Evolutionary conservation across 306 rosid genomes (phyloP).

Genomic region (Glycyrrhiza uralensis): DNA sequence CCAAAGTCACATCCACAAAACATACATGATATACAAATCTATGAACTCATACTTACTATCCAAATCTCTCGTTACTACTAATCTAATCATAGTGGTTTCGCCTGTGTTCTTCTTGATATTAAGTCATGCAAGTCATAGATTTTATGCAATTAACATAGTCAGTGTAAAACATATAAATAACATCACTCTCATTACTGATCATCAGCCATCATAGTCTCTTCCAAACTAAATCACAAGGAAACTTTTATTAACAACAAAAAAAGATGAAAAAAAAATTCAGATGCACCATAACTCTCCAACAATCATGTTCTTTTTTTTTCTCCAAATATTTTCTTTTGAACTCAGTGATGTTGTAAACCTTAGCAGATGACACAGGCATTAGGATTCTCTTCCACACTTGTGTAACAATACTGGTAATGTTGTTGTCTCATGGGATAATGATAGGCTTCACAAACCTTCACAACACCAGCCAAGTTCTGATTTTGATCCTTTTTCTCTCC

Average conservation of each 20-base stretch:
- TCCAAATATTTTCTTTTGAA: background rate
- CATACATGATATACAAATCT: too few species aligned
- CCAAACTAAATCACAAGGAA: background rate
- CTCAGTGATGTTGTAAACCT: background rate
- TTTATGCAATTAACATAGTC: too few species aligned
- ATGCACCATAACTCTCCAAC: background rate
- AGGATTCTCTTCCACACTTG: conserved; percentile 58
- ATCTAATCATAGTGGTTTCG: too few species aligned
- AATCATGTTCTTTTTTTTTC: background rate
- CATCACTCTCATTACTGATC: background rate
- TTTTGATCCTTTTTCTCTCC: conserved; percentile 12
- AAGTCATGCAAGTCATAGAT: too few species aligned
- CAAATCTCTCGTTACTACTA: too few species aligned
- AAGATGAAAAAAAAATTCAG: background rate
- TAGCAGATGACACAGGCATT: conserved; percentile 63
- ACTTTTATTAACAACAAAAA: background rate
- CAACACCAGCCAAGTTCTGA: background rate
- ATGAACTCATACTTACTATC: too few species aligned
- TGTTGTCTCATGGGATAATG: conserved; percentile 11
- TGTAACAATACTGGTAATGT: conserved; percentile 21
- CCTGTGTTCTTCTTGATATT: too few species aligned
- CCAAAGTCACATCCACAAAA: too few species aligned
- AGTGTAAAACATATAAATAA: background rate
- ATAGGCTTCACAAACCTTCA: background rate
- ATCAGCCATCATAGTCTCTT: background rate